Percentiles rank a stretch among this genome's conserved stretches.
These are phyloP conservation scores for Kluyveromyces siamensis DNA, from an alignment of 805 yeast genomes.

Conservation along the genomic window DNA sequence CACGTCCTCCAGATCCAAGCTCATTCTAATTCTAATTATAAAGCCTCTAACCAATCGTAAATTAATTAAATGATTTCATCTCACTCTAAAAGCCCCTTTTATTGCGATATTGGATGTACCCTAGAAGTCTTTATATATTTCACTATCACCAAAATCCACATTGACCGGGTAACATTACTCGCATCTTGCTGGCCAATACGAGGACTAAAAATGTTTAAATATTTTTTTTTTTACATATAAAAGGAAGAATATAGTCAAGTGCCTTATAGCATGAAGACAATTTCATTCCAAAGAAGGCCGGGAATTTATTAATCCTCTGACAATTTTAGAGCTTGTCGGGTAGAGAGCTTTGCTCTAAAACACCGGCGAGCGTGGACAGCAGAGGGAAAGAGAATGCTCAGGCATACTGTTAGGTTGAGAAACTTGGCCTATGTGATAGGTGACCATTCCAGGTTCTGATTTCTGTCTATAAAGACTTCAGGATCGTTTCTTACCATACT, in stretches of 20 bases:
- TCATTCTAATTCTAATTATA: background rate
- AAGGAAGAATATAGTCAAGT: no score
- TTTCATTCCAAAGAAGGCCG: background rate
- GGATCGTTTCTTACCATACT: background rate
- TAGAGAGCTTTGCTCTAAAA: background rate
- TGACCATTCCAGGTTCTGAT: background rate
- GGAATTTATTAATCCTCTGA: conserved; percentile 1
- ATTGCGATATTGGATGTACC: background rate
- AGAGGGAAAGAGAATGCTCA: conserved; percentile 32
- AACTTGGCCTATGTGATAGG: conserved; percentile 1
- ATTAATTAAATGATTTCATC: no score
- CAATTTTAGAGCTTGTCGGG: conserved; percentile 1
- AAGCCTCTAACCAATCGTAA: no score
- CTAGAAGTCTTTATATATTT: background rate
- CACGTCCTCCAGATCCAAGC: background rate
- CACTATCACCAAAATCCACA: background rate
- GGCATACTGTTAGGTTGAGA: background rate
- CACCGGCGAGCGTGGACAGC: conserved; percentile 40
- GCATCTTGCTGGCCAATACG: no score
- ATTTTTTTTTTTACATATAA: no score
- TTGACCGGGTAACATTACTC: background rate
- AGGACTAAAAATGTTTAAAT: no score
- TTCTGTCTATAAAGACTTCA: background rate
- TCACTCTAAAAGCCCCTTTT: background rate
- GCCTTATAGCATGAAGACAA: no score